A percentile compares a stretch with the other conserved stretches of the same genome.
Conservation (phyloP, 176 grass and related monocot species). For the Guadua angustifolia region DNA sequence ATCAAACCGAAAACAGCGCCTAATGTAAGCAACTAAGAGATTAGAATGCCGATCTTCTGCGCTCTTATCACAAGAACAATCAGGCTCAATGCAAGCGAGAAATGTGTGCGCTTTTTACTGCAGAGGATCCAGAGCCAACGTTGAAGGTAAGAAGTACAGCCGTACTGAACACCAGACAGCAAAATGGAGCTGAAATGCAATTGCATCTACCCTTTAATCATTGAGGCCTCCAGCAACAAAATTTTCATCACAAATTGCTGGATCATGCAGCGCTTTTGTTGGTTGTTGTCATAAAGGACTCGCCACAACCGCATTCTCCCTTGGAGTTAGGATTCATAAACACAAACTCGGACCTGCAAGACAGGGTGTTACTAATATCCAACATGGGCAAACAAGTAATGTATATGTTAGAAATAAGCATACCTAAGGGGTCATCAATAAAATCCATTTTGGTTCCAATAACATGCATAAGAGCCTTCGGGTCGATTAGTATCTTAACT, state of each 20-base stretch:
- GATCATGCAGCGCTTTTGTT: slow-evolving; percentile 13
- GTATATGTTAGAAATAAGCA: not conserved
- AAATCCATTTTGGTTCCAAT: slow-evolving; percentile 88
- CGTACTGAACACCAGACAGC: not conserved
- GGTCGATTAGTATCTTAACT: slow-evolving; percentile 70
- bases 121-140: not conserved
- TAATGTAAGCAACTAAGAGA: not conserved
- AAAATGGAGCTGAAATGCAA: not conserved
- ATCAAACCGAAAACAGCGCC: not conserved
- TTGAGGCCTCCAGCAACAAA: not conserved
- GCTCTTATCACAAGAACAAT: not conserved
- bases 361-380: not conserved
- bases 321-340: slow-evolving; percentile 78
- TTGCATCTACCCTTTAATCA: not conserved
- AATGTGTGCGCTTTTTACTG: no score
- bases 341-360: slow-evolving; percentile 68
- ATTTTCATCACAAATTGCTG: not conserved
- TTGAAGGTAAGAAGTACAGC: not conserved
- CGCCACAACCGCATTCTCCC: slow-evolving; percentile 64
- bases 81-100: not conserved
- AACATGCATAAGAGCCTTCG: slow-evolving; percentile 79
- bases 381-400: not conserved
- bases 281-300: slow-evolving; percentile 65
- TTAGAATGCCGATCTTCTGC: no score
- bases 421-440: slow-evolving; percentile 69